Percentiles rank a stretch among this genome's conserved stretches.
Conservation (phyloP, 2,329 filamentous ascomycete genomes). For the Colletotrichum incanum region DNA sequence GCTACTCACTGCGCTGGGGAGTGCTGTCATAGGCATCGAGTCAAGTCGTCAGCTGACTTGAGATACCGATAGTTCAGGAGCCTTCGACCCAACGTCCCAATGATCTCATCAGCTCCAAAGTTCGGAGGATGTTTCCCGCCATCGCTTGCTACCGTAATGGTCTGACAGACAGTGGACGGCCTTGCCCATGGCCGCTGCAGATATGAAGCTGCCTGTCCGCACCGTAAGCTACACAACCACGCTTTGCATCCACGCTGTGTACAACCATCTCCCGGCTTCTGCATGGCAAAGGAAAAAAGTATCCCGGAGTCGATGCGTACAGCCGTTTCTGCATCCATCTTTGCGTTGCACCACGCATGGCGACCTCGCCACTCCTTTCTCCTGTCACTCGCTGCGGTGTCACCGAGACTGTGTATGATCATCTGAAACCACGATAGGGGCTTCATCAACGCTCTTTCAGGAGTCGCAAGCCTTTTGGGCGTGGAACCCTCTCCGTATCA, state of each 20-base stretch:
- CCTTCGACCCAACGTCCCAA: neutral
- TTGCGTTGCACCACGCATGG: slow-evolving; percentile 46
- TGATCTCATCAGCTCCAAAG: neutral
- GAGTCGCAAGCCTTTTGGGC: neutral
- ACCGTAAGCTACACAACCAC: slow-evolving; percentile 39
- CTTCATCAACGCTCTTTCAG: slow-evolving; percentile 40
- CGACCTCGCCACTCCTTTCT: slow-evolving; percentile 44
- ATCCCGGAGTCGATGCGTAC: slow-evolving; percentile 55
- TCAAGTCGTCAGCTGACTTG: neutral
- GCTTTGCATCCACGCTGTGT: slow-evolving; percentile 52
- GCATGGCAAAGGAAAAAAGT: slow-evolving; percentile 50
- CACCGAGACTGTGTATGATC: slow-evolving; percentile 50
- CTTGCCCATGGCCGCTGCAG: slow-evolving; percentile 22
- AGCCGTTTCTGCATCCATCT: slow-evolving; percentile 48
- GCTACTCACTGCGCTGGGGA: no score
- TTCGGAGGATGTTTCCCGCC: neutral
- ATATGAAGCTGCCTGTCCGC: slow-evolving; percentile 29
- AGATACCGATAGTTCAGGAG: neutral
- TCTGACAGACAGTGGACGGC: slow-evolving; percentile 46
- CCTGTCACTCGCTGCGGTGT: slow-evolving; percentile 54
- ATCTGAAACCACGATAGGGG: slow-evolving; percentile 50
- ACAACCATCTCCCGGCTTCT: slow-evolving; percentile 48
- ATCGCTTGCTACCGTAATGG: slow-evolving; percentile 1
- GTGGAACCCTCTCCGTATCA: slow-evolving; percentile 17
- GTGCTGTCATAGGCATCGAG: neutral